phyloP scores from a whole-genome alignment of 768 basidiomycete genomes.

The Lanmaoa rubissima region DNA sequence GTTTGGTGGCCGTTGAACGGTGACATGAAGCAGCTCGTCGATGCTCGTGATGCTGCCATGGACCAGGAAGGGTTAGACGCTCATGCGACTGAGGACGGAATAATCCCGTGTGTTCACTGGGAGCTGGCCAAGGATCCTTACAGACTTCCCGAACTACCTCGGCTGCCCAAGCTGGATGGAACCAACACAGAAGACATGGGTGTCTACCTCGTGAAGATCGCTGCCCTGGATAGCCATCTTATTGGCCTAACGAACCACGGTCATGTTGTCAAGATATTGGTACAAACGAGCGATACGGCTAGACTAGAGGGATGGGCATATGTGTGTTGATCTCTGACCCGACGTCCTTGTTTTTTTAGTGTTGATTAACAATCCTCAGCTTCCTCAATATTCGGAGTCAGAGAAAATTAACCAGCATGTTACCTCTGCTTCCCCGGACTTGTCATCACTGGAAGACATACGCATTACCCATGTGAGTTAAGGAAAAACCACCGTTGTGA shows the following conservation, averaged over 20 bases:
- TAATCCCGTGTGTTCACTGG: conserved; percentile 65
- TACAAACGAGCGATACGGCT: conserved; percentile 40
- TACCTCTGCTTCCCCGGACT: conserved; percentile 39
- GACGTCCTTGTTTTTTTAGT: neutral
- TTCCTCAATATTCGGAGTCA: conserved; percentile 71
- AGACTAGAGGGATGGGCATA: conserved; percentile 63
- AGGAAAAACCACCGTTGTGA: neutral
- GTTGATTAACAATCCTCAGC: conserved; percentile 39
- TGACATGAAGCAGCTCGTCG: conserved; percentile 37
- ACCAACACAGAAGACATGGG: conserved; percentile 26
- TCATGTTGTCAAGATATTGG: conserved; percentile 66
- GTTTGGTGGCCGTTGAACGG: conserved; percentile 71
- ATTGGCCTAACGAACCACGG: conserved; percentile 80
- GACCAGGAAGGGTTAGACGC: conserved; percentile 38
- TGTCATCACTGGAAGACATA: conserved; percentile 45
- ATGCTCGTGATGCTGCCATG: conserved; percentile 43
- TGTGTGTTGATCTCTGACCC: conserved; percentile 42
- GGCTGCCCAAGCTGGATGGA: conserved; percentile 49
- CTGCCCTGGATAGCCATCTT: conserved; percentile 68
- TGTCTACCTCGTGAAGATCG: conserved; percentile 71
- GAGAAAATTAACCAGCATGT: conserved; percentile 46
- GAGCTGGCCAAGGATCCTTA: conserved; percentile 52
- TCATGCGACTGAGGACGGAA: conserved; percentile 33
- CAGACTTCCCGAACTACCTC: conserved; percentile 57
- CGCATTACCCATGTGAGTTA: conserved; percentile 75